These are phyloP conservation scores for Shiraia sp. DNA, from an alignment of 2,329 filamentous ascomycete species.

Conservation along the genomic window DNA sequence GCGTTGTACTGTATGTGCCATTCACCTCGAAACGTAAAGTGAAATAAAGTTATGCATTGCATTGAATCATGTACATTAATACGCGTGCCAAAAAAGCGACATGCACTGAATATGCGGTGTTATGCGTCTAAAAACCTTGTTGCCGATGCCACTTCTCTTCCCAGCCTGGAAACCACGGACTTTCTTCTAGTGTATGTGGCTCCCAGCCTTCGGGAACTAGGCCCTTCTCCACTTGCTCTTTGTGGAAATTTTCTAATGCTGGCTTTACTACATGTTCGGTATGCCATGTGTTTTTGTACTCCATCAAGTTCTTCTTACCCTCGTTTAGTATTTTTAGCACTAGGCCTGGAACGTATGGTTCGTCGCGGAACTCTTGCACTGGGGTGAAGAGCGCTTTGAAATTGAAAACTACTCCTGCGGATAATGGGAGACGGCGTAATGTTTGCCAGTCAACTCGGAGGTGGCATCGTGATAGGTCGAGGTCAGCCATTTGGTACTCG, in stretches of 20 bases:
- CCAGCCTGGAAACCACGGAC: constrained; percentile 78
- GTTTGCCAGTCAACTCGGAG: constrained; percentile 90
- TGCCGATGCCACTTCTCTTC: constrained; percentile 70
- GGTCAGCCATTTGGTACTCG: constrained; percentile 58
- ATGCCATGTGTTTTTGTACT: constrained; percentile 83
- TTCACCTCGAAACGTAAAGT: too few species aligned
- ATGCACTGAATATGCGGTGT: not conserved
- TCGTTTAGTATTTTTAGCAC: constrained; percentile 70
- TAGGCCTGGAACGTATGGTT: constrained; percentile 73
- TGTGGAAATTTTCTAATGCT: constrained; percentile 63
- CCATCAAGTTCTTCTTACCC: constrained; percentile 71
- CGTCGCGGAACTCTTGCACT: constrained; percentile 68
- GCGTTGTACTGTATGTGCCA: too few species aligned
- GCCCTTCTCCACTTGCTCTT: constrained; percentile 67
- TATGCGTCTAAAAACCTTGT: constrained; percentile 59
- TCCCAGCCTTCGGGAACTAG: constrained; percentile 66
- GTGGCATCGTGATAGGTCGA: constrained; percentile 64
- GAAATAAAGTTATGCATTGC: too few species aligned
- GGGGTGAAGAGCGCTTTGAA: constrained; percentile 87
- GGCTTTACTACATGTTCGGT: constrained; percentile 74
- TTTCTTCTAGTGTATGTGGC: constrained; percentile 70
- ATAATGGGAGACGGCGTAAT: constrained; percentile 75
- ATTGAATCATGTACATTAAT: too few species aligned
- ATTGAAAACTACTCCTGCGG: constrained; percentile 78
- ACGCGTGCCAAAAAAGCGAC: too few species aligned